Base-by-base conservation (phyloP, 164 flowering plant genomes). In the Piper betle region DNA sequence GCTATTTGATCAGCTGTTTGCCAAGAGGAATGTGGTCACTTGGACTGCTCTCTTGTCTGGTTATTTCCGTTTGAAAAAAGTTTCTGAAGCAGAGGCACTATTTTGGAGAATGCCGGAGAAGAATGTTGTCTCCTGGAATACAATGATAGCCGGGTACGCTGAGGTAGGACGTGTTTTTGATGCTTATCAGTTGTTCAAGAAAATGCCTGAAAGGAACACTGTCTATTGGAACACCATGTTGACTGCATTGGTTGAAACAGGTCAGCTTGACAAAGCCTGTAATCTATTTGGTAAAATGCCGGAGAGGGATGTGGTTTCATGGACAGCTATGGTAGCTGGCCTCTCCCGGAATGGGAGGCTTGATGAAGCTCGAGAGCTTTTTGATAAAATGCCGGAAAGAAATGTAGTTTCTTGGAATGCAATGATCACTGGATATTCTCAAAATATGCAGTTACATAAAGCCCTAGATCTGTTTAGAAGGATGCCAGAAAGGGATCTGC, bases 21-120 rank as follows among this genome's bases (percentile, higher is more conserved):
- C 55, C 8, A 55, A 15, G 55, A 67, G 56, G 17, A 67, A 67
- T 50, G 65, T 67, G 13, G 50, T 67, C 42, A 67, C 69, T 3
- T 67, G 69, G 69, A 67, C 69, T 3, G 65, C 69, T 1, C 56
- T 67, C 61, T 55, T 67, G 4, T 53, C 69, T 6, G 69, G 69
- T 15, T 67, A 67, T 37, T 39, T 67, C 17, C 60, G 64, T 37
- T 0, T 55, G 5, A 61, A 39, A 46, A 50, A 37, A 13, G 38
- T 67, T n/a, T 39, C 43, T 42, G 69, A 67, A 25, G 69, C 69
- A 3, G 69, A 67, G 65, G 62, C 43, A 46, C 55, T 67, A 6
- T 66, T 66, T 55, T 5, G 8, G 6, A 37, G 60, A 19, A 66
- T 60, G 69, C 69, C 69, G 10, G 60, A 66, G 13, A 66, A 53